Base-by-base conservation (phyloP, 2,329 filamentous ascomycete genomes). In the Apiospora malaysiana region DNA sequence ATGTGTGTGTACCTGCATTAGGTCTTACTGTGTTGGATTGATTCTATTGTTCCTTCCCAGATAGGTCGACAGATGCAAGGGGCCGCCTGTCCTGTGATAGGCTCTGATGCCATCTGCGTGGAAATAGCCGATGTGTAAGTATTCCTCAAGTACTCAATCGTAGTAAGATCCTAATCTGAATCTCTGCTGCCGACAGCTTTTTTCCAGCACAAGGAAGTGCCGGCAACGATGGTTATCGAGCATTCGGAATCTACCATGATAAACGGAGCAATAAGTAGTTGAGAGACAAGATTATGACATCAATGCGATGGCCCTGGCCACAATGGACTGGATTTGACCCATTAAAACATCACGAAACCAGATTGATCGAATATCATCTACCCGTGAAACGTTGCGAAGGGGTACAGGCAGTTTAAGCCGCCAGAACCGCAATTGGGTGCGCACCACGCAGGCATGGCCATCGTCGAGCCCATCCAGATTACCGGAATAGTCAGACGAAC, bases 1-100 rank as follows among this genome's bases (percentile, higher is more conserved):
- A 10, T 37, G 27, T n/a, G 51, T 37, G 27, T n/a, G 51, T 59
- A 59, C 51, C 51, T 59, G 51, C 27, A 59, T 59, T 59, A 59
- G 51, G 51, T 56, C 49, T 56, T 56, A 56, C 49, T 56, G 25
- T 25, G 51, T 59, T 59, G 51, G 51, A 37, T 27, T 27, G 3
- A 37, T 59, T 59, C 40, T 9, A 63, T 47, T 47, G 45, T n/a
- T 47, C 42, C 42, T 16, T 16, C 42, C 42, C 42, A 45, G 12
- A 45, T 45, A 16, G 9, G 42, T 14, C 42, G 25, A 59, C 32
- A 7, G 16, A 59, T 59, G 27, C 21, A 18, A 59, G 27, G 27
- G 27, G 27, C 16, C 6, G 7, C 12, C 21, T 32, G 32, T 37
- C 51, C 51, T 59, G 51, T 59, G 27, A 59, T 59, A 59, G 51